Base-by-base conservation (phyloP, 1,284 basidiomycete species). In the Leccinum brunneo-olivaceum region DNA sequence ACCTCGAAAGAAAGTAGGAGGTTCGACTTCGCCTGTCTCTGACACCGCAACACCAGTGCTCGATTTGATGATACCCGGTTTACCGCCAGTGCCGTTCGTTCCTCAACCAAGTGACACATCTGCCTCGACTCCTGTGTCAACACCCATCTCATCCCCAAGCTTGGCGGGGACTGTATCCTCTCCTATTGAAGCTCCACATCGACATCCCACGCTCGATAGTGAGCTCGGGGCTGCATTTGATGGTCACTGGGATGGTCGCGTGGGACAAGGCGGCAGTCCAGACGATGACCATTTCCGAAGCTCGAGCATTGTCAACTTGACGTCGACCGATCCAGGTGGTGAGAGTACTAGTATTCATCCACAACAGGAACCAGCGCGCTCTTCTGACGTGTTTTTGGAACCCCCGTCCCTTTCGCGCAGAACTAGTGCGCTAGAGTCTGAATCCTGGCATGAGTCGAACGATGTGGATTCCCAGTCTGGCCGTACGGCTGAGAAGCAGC, bases 71-170 rank as follows among this genome's bases (percentile, higher is more conserved):
- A 65, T 62, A 35, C 62, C 60, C 4, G 63, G 62, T 30, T 56
- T 65, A 34, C 62, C 63, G 0, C 61, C 60, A 2, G 51, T 65
- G 3, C 63, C 60, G 16, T 62, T 65, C 25, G 47, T 65, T 23
- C 56, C 62, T 18, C 60, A 62, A 24, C 60, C 62, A 30, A 62
- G 57, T 15, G 52, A 57, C 29, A 62, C 50, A 18, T 50, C 58
- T 16, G 20, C 42, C 3, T 45, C 45, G 6, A 20, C 47, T n/a
- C 23, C 37, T 16, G 16, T 37, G 7, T 58, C 62, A 3, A 61
- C 61, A 18, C 60, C 60, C 11, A 37, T 32, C 14, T 16, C 34
- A 2, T 38, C 49, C 10, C 20, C 42, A 9, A 43, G 39, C 25
- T 24, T 47, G 34, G 21, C 14, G 4, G 50, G 49, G 10, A 42